These are phyloP conservation scores for Vigna unguiculata DNA, from an alignment of 306 rosid species.

Conservation along the genomic window DNA sequence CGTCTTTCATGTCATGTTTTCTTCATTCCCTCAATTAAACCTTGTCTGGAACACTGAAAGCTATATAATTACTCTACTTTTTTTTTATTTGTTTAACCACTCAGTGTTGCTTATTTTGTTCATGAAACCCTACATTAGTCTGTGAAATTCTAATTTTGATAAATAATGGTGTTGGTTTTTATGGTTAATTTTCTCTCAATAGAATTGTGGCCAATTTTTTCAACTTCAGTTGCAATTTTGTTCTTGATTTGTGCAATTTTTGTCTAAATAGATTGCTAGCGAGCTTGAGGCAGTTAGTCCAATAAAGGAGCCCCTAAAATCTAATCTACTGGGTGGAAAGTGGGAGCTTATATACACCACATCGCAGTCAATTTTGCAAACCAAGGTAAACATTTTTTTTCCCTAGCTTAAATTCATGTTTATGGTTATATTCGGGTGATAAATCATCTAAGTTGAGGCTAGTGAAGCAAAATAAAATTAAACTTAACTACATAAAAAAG, in stretches of 20 bases:
- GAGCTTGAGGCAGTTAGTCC: conserved; percentile 90
- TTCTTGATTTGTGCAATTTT: conserved; percentile 51
- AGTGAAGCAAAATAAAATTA: too few relatives aligned
- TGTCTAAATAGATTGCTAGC: conserved; percentile 79
- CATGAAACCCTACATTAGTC: neutral
- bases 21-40: neutral
- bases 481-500: too few relatives aligned
- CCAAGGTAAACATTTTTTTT: conserved; percentile 51
- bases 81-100: too few relatives aligned
- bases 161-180: neutral
- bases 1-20: neutral
- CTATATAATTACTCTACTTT: neutral
- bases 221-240: conserved; percentile 37
- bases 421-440: neutral
- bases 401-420: neutral
- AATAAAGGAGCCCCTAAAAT: conserved; percentile 77
- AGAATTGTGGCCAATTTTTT: neutral
- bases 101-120: neutral
- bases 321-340: conserved; percentile 78
- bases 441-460: neutral
- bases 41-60: neutral
- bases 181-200: neutral
- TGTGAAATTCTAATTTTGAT: neutral
- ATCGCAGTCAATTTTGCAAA: conserved; percentile 78
- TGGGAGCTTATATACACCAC: conserved; percentile 99